Evolutionary conservation across 371 early-diverging fungal species (phyloP), one percentile per base, ranked within the genome.

Genomic region (Mortierella polycephala): DNA sequence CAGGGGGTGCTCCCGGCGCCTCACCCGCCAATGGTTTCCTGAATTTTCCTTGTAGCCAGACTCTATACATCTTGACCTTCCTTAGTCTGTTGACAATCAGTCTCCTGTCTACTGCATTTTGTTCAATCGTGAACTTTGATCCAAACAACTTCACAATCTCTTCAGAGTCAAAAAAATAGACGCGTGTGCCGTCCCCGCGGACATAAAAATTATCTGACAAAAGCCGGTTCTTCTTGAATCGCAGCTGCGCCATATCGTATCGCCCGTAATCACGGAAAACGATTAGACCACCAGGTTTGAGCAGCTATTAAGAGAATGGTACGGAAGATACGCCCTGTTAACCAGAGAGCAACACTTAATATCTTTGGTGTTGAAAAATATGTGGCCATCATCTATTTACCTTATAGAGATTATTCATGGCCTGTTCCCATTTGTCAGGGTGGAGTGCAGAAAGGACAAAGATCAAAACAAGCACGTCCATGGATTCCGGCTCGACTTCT

Each of bases 41-140:
- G 81, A 98, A 96, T 84, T 97, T 98, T 66, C 94, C 95, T 80
- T 99, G 99, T 21, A 99, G 81, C 99, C 99, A 99, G 5, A 94
- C 91, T 6, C 99, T 88, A 77, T 97, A 96, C 99, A 99, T 99
- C 82, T 98, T 97, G 42, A 99, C 83, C 82, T 96, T 92, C 13
- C 91, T 84, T 72, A 91, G 85, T 42, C 99, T 86, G 84, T 99
- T 99, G 39, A 99, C 96, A 20, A 99, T 86, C 64, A 99, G 85
- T n/a, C 99, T 84, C 45, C 96, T 88, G 67, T 99, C 99, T 1
- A 96, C 91, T 5, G 91, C 96, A 71, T 94, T 96, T 71, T 98
- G 95, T 67, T 93, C 89, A 30, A 97, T 82, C 54, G 80, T 79
- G 71, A 95, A 93, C 52, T 61, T 51, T 16, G 70, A 59, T n/a